A percentile compares a stretch with the other conserved stretches of the same genome.
These are phyloP conservation scores for Fonsecaea multimorphosa DNA, from an alignment of 2,329 filamentous ascomycete species.

Conservation along the genomic window DNA sequence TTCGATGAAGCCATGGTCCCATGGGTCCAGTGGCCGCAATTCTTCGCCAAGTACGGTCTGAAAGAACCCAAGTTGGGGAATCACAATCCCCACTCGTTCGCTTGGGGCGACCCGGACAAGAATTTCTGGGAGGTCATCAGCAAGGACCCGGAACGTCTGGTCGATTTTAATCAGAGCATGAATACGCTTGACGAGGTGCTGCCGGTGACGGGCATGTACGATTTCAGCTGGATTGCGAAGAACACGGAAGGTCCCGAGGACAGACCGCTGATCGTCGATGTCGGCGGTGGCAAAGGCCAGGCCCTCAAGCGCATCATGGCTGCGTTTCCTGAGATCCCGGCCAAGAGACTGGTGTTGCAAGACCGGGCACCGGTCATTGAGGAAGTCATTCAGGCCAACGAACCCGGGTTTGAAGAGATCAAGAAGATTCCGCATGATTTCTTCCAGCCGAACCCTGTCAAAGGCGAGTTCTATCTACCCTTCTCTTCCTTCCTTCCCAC, in stretches of 20 bases:
- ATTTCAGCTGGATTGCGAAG: constrained; percentile 14
- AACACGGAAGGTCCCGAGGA: background rate
- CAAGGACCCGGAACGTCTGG: constrained; percentile 1
- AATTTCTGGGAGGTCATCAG: constrained; percentile 1
- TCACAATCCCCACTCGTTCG: background rate
- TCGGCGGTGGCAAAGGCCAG: background rate
- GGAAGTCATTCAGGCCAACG: constrained; percentile 1
- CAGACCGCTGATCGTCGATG: background rate
- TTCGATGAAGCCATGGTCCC: constrained; percentile 2
- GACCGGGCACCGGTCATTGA: constrained; percentile 1
- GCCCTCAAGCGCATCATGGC: constrained; percentile 1
- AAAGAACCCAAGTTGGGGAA: background rate
- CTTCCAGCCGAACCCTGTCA: constrained; percentile 1
- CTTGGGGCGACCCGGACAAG: background rate
- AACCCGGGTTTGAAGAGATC: constrained; percentile 1
- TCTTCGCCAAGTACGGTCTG: background rate
- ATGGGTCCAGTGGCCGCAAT: background rate
- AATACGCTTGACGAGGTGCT: constrained; percentile 33
- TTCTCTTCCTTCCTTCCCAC: constrained; percentile 1
- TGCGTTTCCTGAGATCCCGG: background rate
- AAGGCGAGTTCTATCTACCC: constrained; percentile 1
- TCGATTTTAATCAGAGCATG: constrained; percentile 38
- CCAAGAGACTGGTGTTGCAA: background rate
- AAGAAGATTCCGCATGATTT: background rate
- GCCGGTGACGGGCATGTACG: constrained; percentile 38